Conservation (phyloP, 306 rosid species). For the Malus orientalis region DNA sequence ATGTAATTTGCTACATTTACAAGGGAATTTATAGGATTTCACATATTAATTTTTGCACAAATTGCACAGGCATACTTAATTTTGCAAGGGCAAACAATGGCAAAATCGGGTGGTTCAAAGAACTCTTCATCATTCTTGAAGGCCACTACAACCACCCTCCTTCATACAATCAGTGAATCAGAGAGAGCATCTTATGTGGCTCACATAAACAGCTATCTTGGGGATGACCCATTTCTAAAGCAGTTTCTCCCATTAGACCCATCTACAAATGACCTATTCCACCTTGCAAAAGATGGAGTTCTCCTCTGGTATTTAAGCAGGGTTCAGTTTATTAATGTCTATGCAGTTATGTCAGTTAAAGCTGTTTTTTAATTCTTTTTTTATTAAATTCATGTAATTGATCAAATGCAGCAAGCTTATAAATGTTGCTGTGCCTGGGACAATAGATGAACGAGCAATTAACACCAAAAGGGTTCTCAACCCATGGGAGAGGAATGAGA, state of each 20-base stretch:
- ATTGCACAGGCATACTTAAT: slow-evolving; percentile 58
- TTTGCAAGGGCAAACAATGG: slow-evolving; percentile 50
- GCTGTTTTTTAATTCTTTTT: slow-evolving; percentile 5
- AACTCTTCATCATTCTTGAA: slow-evolving; percentile 80
- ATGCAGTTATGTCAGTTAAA: slow-evolving; percentile 5
- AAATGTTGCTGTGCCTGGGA: slow-evolving; percentile 98
- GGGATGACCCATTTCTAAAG: slow-evolving; percentile 77
- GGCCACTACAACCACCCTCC: slow-evolving; percentile 79
- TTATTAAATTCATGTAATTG: slow-evolving; percentile 16
- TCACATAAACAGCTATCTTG: slow-evolving; percentile 89
- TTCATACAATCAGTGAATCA: slow-evolving; percentile 84
- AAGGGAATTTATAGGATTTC: slow-evolving; percentile 7
- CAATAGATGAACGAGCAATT: slow-evolving; percentile 92
- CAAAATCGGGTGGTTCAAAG: slow-evolving; percentile 51
- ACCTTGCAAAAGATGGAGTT: slow-evolving; percentile 81
- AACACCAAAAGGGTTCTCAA: slow-evolving; percentile 55
- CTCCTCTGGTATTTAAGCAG: slow-evolving; percentile 75
- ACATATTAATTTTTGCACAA: slow-evolving; percentile 13
- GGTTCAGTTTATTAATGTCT: slow-evolving; percentile 22
- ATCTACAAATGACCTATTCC: slow-evolving; percentile 53
- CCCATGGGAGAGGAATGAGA: slow-evolving; percentile 96
- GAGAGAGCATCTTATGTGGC: slow-evolving; percentile 79
- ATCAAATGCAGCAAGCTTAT: slow-evolving; percentile 81
- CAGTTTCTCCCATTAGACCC: slow-evolving; percentile 83
- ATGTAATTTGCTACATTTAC: slow-evolving; percentile 1